A percentile compares a stretch with the other conserved stretches of the same genome.
phyloP scores from a whole-genome alignment of 2,329 filamentous ascomycete genomes.

The Phialocephala subalpina region DNA sequence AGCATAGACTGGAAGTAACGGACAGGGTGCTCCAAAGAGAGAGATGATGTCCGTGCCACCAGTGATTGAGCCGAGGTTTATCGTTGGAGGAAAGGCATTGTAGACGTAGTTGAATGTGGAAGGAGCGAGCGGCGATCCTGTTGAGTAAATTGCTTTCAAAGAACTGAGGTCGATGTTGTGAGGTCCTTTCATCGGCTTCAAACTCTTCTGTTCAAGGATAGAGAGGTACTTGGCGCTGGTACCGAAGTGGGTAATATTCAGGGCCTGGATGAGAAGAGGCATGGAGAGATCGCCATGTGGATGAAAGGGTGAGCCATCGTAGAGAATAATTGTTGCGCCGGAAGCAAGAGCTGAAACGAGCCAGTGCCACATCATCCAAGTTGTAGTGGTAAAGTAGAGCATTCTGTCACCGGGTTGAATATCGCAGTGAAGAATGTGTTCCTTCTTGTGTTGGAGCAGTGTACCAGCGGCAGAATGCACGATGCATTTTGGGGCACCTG shows the following conservation, averaged over 20 bases:
- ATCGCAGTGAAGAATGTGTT: slow-evolving; percentile 87
- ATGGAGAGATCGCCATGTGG: slow-evolving; percentile 83
- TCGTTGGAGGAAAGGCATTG: slow-evolving; percentile 75
- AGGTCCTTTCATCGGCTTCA: slow-evolving; percentile 61
- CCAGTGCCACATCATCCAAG: slow-evolving; percentile 99
- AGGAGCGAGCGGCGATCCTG: slow-evolving; percentile 88
- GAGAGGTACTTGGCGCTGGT: slow-evolving; percentile 95
- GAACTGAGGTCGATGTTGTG: slow-evolving; percentile 63
- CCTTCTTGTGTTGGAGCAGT: slow-evolving; percentile 95
- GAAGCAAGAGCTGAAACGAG: slow-evolving; percentile 84
- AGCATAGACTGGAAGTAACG: slow-evolving; percentile 73
- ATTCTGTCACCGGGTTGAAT: slow-evolving; percentile 76
- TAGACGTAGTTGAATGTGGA: slow-evolving; percentile 95
- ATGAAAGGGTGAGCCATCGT: slow-evolving; percentile 90
- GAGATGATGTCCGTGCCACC: slow-evolving; percentile 97
- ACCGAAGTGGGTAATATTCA: slow-evolving; percentile 90
- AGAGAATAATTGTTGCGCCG: slow-evolving; percentile 85
- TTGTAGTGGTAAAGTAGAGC: slow-evolving; percentile 94
- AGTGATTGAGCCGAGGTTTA: slow-evolving; percentile 93
- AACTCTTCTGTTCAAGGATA: slow-evolving; percentile 80
- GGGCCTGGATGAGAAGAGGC: slow-evolving; percentile 80
- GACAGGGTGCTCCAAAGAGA: slow-evolving; percentile 87
- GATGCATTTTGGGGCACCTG: slow-evolving; percentile 88
- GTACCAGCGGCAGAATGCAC: slow-evolving; percentile 92
- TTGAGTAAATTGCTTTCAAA: slow-evolving; percentile 90